Evolutionary conservation across 768 basidiomycete genomes (phyloP).

Genomic region (Russula ochroleuca): DNA sequence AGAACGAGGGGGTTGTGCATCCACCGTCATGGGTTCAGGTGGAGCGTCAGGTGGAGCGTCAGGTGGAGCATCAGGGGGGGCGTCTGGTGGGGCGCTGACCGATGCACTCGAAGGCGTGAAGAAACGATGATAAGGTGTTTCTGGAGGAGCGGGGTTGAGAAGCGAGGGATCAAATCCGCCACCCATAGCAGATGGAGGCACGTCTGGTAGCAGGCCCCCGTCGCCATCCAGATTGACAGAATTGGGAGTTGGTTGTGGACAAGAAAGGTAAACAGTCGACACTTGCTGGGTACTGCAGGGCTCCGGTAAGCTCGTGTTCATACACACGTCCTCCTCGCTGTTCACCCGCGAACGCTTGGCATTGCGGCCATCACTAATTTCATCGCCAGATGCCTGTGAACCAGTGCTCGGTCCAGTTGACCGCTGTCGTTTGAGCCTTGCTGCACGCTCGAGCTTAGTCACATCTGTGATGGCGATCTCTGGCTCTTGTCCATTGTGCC

Average conservation of each 20-base stretch:
- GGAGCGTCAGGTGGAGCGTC: not conserved
- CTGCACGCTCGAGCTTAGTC: slow-evolving; percentile 61
- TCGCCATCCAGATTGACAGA: not conserved
- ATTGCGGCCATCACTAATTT: slow-evolving; percentile 22
- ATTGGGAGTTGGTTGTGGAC: slow-evolving; percentile 11
- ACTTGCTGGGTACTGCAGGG: slow-evolving; percentile 10
- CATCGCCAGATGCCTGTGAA: slow-evolving; percentile 28
- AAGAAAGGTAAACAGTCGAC: slow-evolving; percentile 19
- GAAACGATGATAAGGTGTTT: slow-evolving; percentile 10
- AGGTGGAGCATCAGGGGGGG: no score
- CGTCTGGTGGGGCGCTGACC: slow-evolving; percentile 18
- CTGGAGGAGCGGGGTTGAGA: slow-evolving; percentile 21
- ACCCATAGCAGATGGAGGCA: slow-evolving; percentile 18
- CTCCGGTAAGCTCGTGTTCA: slow-evolving; percentile 23
- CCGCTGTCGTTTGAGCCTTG: slow-evolving; percentile 51
- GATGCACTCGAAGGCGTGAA: slow-evolving; percentile 24
- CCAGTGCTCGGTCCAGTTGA: slow-evolving; percentile 40
- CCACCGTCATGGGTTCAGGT: not conserved
- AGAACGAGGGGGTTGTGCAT: slow-evolving; percentile 4
- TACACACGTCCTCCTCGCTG: slow-evolving; percentile 27
- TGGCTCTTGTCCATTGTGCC: slow-evolving; percentile 66
- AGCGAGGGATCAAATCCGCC: slow-evolving; percentile 24
- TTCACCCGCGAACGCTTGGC: slow-evolving; percentile 24
- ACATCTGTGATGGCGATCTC: slow-evolving; percentile 75
- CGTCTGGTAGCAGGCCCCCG: slow-evolving; percentile 21